Base-by-base conservation (phyloP, 2,329 filamentous ascomycete species). In the Neophaeococcomyces aloes region DNA sequence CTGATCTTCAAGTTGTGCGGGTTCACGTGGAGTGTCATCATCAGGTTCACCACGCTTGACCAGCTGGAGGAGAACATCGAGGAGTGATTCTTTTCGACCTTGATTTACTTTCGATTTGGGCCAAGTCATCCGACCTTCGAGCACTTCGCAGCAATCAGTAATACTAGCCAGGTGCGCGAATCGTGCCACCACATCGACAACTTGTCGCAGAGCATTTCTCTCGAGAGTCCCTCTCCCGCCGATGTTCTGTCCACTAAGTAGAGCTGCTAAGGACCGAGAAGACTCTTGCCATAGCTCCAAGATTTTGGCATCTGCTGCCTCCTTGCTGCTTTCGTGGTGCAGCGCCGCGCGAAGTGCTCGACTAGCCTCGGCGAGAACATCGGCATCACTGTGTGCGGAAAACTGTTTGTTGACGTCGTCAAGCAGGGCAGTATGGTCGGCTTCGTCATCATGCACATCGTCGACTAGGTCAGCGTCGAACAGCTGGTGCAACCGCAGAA, bases 331-430 rank as follows among this genome's bases (percentile, higher is more conserved):
- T 48, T 91, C 86, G 49, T 86, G 89, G 48, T 80, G 81, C 51
- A 85, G 81, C 7, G 89, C 87, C 59, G 93, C 86, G 25, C 94
- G 67, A 29, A 98, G 76, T 4, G 88, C 85, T 17, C 79, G 74
- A 21, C 83, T 82, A 11, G 87, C 89, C 61, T 95, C 88, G 8
- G 79, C 78, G 35, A 98, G 71, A 14, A 96, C 88, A 44, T 77
- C 76, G 55, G 85, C 83, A 56, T 94, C 86, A 33, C 85, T 84
- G 58, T 98, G 91, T n/a, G 86, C 79, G 55, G 83, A 79, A 65
- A 98, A 96, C 56, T 98, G 91, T 46, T 86, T 86, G 61, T 85
- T 87, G 54, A 96, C 86, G 56, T 95, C 88, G 53, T 94, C 87
- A 1, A 98, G 70, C 23, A 96, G 68, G 17, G 81, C 78, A 5